A percentile compares a stretch with the other conserved stretches of the same genome.
Conservation (phyloP, 2,329 filamentous ascomycete species). For the Tolypocladium sp. region DNA sequence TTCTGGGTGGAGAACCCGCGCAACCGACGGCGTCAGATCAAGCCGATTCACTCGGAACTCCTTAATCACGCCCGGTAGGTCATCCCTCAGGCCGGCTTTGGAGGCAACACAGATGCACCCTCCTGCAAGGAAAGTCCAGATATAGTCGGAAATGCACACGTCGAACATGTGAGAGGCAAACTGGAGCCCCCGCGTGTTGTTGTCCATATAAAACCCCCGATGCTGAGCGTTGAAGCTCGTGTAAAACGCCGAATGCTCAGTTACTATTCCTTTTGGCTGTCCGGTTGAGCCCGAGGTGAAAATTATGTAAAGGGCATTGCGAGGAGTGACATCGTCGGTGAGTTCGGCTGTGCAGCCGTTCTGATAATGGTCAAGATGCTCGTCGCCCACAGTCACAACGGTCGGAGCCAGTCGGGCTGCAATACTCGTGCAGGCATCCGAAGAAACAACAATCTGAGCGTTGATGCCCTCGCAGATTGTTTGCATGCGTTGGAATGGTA, state of each 20-base stretch:
- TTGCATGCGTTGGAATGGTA: neutral
- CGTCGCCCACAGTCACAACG: neutral
- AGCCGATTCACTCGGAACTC: neutral
- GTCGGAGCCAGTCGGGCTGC: neutral
- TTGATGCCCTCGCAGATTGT: neutral
- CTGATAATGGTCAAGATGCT: neutral
- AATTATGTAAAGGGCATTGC: neutral
- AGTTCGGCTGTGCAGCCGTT: neutral
- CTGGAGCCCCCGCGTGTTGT: neutral
- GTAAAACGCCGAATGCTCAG: neutral
- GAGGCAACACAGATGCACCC: conserved; percentile 4
- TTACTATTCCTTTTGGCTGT: conserved; percentile 1
- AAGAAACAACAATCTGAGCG: neutral
- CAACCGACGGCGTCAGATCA: neutral
- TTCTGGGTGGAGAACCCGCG: neutral
- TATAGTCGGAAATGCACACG: conserved; percentile 1
- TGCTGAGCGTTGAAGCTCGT: neutral
- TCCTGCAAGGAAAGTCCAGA: conserved; percentile 2
- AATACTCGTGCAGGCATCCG: neutral
- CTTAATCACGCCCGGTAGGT: neutral
- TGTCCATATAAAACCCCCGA: neutral
- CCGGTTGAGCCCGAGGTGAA: conserved; percentile 3
- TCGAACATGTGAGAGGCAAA: conserved; percentile 4
- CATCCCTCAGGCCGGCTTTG: neutral
- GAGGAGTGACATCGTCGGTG: neutral